Base-by-base conservation (phyloP, 2,329 filamentous ascomycete genomes). In the Fusarium virguliforme region DNA sequence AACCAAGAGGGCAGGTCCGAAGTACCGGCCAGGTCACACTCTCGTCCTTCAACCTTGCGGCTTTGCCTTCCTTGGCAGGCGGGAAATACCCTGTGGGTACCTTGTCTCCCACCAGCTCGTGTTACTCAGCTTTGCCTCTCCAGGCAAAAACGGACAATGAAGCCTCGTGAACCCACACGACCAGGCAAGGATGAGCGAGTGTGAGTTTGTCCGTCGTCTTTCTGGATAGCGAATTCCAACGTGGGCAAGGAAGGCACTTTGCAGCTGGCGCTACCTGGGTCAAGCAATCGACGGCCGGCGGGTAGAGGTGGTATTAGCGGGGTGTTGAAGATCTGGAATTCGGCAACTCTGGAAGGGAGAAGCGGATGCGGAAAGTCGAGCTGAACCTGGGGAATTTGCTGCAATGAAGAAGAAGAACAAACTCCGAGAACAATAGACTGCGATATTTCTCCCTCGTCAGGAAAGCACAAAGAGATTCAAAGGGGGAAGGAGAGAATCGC, bases 241-340 rank as follows among this genome's bases (percentile, higher is more conserved):
- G 50, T 65, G 51, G 60, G 41, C 56, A 64, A 55, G 55, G 61
- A 18, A 58, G 40, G 50, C 32, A 51, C 32, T 43, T 38, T 55
- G 38, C 58, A 41, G 64, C 37, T 56, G 15, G 64, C 62, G 58
- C 56, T 48, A 37, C 18, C 18, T 18, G 18, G 32, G 38, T n/a
- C 28, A 40, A 22, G 34, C 18, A 54, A 38, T 66, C 53, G 41
- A 54, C 58, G 65, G 63, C 18, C 18, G 18, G 38, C 62, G 54
- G 46, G 69, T 62, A 58, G 51, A 72, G 62, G 38, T 62, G 51
- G 68, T 56, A 35, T 69, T 72, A 64, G 69, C 69, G 69, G 69
- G 68, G 68, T 34, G 46, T 53, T 53, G 58, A 26, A 41, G 58
- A 60, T 60, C 58, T 41, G 46, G 12, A 46, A 34, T 18, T 58